Percentiles rank a stretch among this genome's conserved stretches.
phyloP scores from a whole-genome alignment of 305 asterid species.

The Fraxinus paxiana region DNA sequence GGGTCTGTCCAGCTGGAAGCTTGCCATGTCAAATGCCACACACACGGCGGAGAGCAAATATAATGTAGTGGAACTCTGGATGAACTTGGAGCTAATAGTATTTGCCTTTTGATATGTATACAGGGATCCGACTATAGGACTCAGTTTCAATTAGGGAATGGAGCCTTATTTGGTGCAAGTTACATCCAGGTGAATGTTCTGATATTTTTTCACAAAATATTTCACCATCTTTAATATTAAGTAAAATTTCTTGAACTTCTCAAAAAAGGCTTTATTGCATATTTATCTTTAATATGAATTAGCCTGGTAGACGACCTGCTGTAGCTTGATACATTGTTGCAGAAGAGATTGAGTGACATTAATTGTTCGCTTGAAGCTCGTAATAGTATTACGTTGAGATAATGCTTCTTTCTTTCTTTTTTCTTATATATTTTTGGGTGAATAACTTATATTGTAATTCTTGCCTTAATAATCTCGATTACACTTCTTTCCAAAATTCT shows the following conservation, averaged over 20 bases:
- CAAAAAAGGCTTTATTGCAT: background rate
- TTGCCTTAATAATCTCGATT: background rate
- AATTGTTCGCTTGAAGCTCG: background rate
- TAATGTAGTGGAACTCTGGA: background rate
- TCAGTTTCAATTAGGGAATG: conserved; percentile 81
- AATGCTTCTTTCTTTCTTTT: background rate
- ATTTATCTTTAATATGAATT: background rate
- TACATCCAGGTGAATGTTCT: conserved; percentile 67
- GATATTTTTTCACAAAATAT: background rate
- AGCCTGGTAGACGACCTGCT: background rate
- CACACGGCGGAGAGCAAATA: background rate
- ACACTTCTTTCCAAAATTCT: background rate
- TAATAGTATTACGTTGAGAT: background rate
- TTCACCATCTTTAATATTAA: background rate
- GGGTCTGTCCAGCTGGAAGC: background rate
- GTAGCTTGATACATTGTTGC: background rate
- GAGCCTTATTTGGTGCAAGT: conserved; percentile 80
- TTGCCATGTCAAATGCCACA: background rate
- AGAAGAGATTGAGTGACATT: background rate
- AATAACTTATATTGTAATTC: background rate
- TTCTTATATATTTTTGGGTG: background rate
- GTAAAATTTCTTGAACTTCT: background rate
- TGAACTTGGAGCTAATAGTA: conserved; percentile 16
- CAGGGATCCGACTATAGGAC: conserved; percentile 67
- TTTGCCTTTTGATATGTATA: conserved; percentile 12